Evolutionary conservation across 2,329 filamentous ascomycete genomes (phyloP).

Genomic region (Fusarium acutatum): DNA sequence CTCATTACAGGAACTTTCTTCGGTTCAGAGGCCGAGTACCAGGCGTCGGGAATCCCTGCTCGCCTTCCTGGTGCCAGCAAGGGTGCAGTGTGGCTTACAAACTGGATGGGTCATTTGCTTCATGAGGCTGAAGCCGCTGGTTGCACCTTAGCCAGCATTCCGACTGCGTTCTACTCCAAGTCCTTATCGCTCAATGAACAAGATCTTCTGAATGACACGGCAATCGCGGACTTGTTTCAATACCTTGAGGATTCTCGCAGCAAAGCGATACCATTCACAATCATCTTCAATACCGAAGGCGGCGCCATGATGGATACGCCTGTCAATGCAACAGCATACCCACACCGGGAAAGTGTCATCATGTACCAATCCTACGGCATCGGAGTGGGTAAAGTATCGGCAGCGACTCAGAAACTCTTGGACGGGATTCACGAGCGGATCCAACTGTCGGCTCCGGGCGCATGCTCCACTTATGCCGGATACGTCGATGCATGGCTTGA

Average conservation of each 20-base stretch:
- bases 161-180: constrained; percentile 64
- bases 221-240: constrained; percentile 59
- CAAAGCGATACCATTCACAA: constrained; percentile 65
- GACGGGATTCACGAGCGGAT: constrained; percentile 59
- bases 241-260: constrained; percentile 60
- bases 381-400: constrained; percentile 55
- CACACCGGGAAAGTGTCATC: constrained; percentile 70
- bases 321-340: constrained; percentile 65
- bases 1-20: constrained; percentile 70
- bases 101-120: constrained; percentile 70
- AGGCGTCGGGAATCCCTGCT: constrained; percentile 57
- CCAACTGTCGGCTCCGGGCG: constrained; percentile 38
- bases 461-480: constrained; percentile 66
- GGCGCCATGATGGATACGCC: constrained; percentile 67
- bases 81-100: constrained; percentile 59
- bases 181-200: constrained; percentile 62
- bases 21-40: constrained; percentile 65
- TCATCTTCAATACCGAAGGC: constrained; percentile 70
- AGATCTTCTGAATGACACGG: constrained; percentile 56
- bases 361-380: constrained; percentile 71
- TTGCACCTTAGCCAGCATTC: constrained; percentile 57
- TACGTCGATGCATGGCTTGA: constrained; percentile 65
- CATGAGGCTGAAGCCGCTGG: constrained; percentile 60
- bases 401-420: constrained; percentile 60
- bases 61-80: constrained; percentile 53